Conservation (phyloP, 148 eudicot species). For the Pharnaceum exiguum region DNA sequence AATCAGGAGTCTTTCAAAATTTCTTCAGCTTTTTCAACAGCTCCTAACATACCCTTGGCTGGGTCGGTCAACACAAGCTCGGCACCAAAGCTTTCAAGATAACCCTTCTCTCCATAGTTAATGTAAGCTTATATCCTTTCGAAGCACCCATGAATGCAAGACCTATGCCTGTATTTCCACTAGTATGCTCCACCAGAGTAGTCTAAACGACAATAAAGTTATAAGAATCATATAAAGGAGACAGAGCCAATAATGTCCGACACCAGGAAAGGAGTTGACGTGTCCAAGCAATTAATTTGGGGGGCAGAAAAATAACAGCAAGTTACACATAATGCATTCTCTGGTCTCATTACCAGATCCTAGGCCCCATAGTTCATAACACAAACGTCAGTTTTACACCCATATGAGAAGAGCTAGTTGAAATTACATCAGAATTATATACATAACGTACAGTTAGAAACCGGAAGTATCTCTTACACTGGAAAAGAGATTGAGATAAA, state of each 20-base stretch:
- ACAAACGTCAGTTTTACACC: no score
- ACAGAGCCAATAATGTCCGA: background rate
- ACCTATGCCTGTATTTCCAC: constrained; percentile 98
- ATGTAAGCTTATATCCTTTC: constrained; percentile 82
- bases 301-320: no score
- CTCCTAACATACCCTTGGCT: constrained; percentile 94
- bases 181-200: constrained; percentile 90
- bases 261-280: background rate
- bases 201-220: constrained; percentile 38
- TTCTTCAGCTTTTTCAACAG: constrained; percentile 89
- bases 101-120: constrained; percentile 97
- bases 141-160: constrained; percentile 98
- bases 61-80: constrained; percentile 91
- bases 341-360: no score
- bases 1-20: constrained; percentile 72
- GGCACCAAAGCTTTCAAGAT: constrained; percentile 98
- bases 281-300: no score
- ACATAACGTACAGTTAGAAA: no score
- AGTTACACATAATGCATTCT: no score
- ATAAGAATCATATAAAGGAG: background rate
- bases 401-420: no score
- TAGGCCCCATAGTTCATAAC: no score
- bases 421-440: no score
- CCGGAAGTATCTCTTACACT: no score
- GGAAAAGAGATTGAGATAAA: no score